phyloP scores from a whole-genome alignment of 1,139 yeast species.

The Hyphopichia khmerensis region DNA sequence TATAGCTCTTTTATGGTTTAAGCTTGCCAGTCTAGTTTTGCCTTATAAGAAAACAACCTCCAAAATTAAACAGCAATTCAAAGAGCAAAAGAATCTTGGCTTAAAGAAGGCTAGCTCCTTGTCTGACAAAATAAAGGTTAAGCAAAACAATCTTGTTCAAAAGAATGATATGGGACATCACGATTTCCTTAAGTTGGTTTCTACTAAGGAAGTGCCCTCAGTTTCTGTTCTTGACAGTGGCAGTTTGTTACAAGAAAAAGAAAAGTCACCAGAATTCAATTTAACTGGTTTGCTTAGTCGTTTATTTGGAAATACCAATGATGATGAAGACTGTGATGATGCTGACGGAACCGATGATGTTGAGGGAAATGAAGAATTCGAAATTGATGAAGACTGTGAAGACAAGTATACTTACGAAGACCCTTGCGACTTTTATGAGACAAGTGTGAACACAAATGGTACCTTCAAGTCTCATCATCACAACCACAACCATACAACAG shows the following conservation, averaged over 20 bases:
- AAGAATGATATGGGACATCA: not conserved
- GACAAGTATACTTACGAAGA: constrained; percentile 1
- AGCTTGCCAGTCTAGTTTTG: constrained; percentile 2
- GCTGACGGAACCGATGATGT: not conserved
- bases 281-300: not conserved
- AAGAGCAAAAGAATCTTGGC: not conserved
- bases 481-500: not conserved
- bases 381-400: not conserved
- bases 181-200: not conserved
- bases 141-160: not conserved
- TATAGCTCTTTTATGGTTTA: constrained; percentile 4
- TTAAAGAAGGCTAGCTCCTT: not conserved
- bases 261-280: not conserved
- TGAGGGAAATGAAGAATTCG: not conserved
- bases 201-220: constrained; percentile 1
- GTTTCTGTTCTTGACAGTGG: not conserved
- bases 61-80: not conserved
- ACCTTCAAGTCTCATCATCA: too few relatives aligned
- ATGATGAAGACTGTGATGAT: not conserved
- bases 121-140: not conserved
- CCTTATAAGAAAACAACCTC: constrained; percentile 1
- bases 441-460: not conserved
- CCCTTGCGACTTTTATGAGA: constrained; percentile 3
- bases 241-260: not conserved
- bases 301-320: not conserved